A percentile compares a stretch with the other conserved stretches of the same genome.
These are phyloP conservation scores for Falciphora oryzae DNA, from an alignment of 2,329 filamentous ascomycete species.

Conservation along the genomic window DNA sequence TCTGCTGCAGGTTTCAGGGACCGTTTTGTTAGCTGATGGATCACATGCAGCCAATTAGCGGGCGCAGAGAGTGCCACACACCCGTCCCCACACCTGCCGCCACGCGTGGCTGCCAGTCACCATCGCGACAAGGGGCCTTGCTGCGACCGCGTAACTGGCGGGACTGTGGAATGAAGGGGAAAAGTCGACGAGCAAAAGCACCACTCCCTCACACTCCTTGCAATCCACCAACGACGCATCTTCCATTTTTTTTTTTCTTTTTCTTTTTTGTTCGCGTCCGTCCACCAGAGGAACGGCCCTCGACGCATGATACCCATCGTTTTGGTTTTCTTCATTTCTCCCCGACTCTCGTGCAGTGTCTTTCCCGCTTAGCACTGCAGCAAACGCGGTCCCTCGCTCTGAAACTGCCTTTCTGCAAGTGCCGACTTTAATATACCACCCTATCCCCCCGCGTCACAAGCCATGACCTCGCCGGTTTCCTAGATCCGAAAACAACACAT, in stretches of 20 bases:
- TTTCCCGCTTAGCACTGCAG: background rate
- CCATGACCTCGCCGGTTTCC: background rate
- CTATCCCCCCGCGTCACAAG: background rate
- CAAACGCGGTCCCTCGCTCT: background rate
- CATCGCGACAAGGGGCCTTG: constrained; percentile 26
- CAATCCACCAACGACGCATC: background rate
- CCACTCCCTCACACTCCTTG: background rate
- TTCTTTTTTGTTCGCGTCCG: background rate
- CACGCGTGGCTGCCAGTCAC: constrained; percentile 22
- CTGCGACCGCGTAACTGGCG: constrained; percentile 5
- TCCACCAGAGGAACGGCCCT: background rate
- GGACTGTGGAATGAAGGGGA: constrained; percentile 3
- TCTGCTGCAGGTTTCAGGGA: constrained; percentile 10
- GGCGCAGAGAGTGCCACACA: background rate
- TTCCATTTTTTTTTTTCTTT: too few relatives aligned
- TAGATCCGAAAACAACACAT: background rate
- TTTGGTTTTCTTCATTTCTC: background rate
- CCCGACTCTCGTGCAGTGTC: background rate
- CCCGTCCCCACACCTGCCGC: background rate
- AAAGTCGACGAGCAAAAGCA: constrained; percentile 7
- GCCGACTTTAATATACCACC: background rate
- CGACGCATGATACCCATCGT: constrained; percentile 1
- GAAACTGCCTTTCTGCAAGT: background rate
- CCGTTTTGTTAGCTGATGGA: background rate
- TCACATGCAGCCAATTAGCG: background rate